Evolutionary conservation across 176 grass and related monocot genomes (phyloP).

Genomic region (Hyparrhenia diplandra): DNA sequence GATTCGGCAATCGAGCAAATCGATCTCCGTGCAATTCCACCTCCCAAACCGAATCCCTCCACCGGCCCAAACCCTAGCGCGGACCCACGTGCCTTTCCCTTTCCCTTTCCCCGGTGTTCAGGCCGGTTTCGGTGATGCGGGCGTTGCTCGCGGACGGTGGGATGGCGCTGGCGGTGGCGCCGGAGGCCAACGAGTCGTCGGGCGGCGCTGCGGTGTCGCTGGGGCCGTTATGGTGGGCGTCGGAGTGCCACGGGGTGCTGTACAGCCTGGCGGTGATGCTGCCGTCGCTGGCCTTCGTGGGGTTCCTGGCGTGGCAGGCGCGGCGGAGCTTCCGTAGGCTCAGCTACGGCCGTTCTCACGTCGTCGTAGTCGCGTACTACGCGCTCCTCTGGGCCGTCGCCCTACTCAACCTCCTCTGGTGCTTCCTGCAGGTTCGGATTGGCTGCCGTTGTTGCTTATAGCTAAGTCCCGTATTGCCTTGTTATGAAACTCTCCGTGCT

Average conservation of each 20-base stretch:
- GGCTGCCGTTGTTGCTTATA: not conserved
- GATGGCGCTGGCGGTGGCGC: slow-evolving; percentile 43
- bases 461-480: not conserved
- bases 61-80: slow-evolving; percentile 28
- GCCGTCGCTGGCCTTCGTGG: slow-evolving; percentile 72
- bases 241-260: slow-evolving; percentile 60
- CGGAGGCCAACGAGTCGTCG: slow-evolving; percentile 36
- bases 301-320: slow-evolving; percentile 80
- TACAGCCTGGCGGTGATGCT: slow-evolving; percentile 82
- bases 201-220: slow-evolving; percentile 2
- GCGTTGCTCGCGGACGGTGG: slow-evolving; percentile 29
- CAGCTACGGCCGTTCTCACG: slow-evolving; percentile 74
- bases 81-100: not conserved
- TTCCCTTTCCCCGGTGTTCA: not conserved
- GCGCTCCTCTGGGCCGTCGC: slow-evolving; percentile 73
- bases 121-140: slow-evolving; percentile 13
- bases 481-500: not conserved
- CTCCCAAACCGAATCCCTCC: not conserved
- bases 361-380: slow-evolving; percentile 84
- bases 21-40: not conserved
- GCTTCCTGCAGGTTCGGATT: slow-evolving; percentile 67
- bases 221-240: slow-evolving; percentile 36
- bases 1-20: no score
- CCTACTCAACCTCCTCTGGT: slow-evolving; percentile 67
- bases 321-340: slow-evolving; percentile 70